Evolutionary conservation across 768 basidiomycete genomes (phyloP).

Genomic region (Phlebiopsis gigantea): DNA sequence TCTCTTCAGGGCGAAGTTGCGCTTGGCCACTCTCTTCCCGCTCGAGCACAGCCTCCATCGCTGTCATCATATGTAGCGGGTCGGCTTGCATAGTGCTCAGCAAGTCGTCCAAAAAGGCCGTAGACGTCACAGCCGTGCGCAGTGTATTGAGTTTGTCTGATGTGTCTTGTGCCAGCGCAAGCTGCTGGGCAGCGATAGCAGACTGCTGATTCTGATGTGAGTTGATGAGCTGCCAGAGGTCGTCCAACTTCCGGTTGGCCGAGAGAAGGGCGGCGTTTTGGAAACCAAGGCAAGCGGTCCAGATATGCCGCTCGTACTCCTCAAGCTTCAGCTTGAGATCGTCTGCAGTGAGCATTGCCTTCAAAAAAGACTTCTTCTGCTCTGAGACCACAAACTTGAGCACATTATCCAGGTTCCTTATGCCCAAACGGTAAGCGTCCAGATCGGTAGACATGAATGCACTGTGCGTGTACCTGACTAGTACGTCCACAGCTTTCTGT

Average conservation of each 20-base stretch:
- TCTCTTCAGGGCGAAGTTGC: neutral
- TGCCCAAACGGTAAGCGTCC: neutral
- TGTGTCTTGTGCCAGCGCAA: neutral
- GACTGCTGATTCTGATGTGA: neutral
- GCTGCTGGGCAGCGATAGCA: neutral
- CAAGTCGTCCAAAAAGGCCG: neutral
- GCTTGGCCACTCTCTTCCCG: slow-evolving; percentile 2
- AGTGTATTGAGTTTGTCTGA: neutral
- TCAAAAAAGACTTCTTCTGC: neutral
- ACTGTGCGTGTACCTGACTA: neutral
- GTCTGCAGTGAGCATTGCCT: slow-evolving; percentile 2
- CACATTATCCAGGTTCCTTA: neutral
- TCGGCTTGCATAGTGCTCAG: neutral
- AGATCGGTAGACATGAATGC: too few species aligned
- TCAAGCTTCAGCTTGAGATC: slow-evolving; percentile 2
- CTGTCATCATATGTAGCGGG: neutral
- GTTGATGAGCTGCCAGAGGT: neutral
- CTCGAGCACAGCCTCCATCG: slow-evolving; percentile 1
- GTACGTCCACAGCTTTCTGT: neutral
- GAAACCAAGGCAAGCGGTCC: neutral
- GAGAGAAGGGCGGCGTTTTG: neutral
- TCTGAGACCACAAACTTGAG: slow-evolving; percentile 1
- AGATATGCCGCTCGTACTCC: neutral
- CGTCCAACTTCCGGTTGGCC: neutral
- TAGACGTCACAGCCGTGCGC: neutral